A percentile compares a stretch with the other conserved stretches of the same genome.
Evolutionary conservation across 2,329 filamentous ascomycete genomes (phyloP).

Genomic region (Chaetomiaceae sp.): DNA sequence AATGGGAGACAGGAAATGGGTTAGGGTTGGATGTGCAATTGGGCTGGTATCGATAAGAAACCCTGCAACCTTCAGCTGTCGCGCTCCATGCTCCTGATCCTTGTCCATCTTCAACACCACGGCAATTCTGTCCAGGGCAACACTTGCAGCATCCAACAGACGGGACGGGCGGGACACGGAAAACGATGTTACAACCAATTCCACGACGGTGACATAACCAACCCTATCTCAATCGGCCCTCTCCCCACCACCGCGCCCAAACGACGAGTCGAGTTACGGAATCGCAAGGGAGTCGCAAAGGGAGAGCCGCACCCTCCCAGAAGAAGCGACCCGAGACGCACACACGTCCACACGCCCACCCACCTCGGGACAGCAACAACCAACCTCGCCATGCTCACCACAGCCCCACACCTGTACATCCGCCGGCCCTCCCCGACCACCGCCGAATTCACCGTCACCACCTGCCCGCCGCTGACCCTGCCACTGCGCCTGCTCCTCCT

Average conservation of each 20-base stretch:
- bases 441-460: constrained; percentile 88
- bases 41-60: not conserved
- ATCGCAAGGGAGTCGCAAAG: too few species aligned
- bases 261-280: too few species aligned
- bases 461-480: constrained; percentile 54
- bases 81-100: not conserved
- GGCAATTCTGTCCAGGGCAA: not conserved
- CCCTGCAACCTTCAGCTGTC: not conserved
- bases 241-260: not conserved
- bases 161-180: not conserved
- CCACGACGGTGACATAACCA: too few species aligned
- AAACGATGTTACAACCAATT: too few species aligned
- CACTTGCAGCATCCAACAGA: not conserved
- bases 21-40: constrained; percentile 3
- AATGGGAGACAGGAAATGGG: not conserved
- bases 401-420: constrained; percentile 54
- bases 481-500: constrained; percentile 43
- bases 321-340: too few species aligned
- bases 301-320: too few species aligned
- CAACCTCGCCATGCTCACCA: constrained; percentile 60
- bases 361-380: too few species aligned
- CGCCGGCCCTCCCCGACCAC: constrained; percentile 78
- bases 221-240: too few species aligned
- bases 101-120: not conserved
- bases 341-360: too few species aligned